Base-by-base conservation (phyloP, 495 filamentous ascomycete species). In the Neurospora sp. region DNA sequence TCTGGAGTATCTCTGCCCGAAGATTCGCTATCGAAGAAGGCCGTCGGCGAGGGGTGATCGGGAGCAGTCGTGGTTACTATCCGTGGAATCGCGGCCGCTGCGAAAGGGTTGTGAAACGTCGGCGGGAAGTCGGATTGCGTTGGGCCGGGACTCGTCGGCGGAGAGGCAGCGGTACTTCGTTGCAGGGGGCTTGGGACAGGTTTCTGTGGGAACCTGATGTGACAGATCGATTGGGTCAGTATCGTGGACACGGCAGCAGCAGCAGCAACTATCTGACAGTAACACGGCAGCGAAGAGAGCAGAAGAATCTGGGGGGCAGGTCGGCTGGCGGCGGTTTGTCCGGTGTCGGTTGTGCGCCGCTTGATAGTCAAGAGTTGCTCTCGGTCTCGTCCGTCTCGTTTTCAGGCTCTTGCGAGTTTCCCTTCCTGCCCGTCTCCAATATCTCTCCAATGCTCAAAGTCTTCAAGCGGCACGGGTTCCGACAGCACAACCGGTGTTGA, bases 161-260 rank as follows among this genome's bases (percentile, higher is more conserved):
- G 81, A 75, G 83, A 82, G 72, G 78, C 76, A 62, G 77, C 78
- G 48, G 76, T 82, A 75, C 76, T 83, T 42, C 81, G 82, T 72
- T 82, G 82, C 41, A 83, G 74, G 71, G 84, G 83, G 76, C 83
- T 85, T 70, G 83, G 82, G 73, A 76, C 80, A 44, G 81, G 80
- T 77, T 76, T 78, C 76, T 79, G 81, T 74, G 76, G 80, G 69
- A 78, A 82, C 77, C 84, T 85, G 75, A 69, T 73, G 62, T 48
- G 72, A 70, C 42, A 72, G 76, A 75, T 73, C 71, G 72, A 77
- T 77, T 78, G 75, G 77, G 72, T 82, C 77, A 82, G 79, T 77
- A 66, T 80, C 79, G 77, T 80, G 79, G 81, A 74, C 78, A 83
- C 80, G 70, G 74, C 77, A 80, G 78, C 74, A 70, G 78, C 74